Conservation (phyloP, 768 basidiomycete genomes). For the Rhodocollybia butyracea region DNA sequence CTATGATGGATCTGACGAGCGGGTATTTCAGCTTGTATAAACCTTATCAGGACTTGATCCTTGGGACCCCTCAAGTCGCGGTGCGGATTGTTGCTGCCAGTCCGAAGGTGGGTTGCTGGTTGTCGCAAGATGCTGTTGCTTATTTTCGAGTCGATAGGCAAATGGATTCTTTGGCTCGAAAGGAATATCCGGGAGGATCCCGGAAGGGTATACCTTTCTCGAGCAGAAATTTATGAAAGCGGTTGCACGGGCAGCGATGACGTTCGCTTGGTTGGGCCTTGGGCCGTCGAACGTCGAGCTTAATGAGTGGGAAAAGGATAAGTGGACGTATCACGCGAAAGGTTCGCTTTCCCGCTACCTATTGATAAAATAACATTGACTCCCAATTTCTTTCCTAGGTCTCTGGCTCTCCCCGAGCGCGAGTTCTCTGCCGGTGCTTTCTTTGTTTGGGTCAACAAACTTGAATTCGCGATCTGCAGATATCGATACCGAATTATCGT, state of each 20-base stretch:
- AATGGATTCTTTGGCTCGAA: slow-evolving; percentile 93
- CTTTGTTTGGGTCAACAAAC: slow-evolving; percentile 93
- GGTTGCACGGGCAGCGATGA: slow-evolving; percentile 44
- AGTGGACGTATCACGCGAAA: slow-evolving; percentile 99
- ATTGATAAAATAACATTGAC: not conserved
- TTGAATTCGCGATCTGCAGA: slow-evolving; percentile 88
- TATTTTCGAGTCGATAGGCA: slow-evolving; percentile 48
- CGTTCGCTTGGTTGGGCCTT: slow-evolving; percentile 27
- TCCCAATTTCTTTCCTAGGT: slow-evolving; percentile 40
- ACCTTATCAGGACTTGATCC: slow-evolving; percentile 71
- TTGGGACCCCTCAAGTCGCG: slow-evolving; percentile 51
- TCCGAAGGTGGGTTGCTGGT: slow-evolving; percentile 60
- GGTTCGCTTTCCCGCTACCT: slow-evolving; percentile 44
- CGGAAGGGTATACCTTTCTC: slow-evolving; percentile 89
- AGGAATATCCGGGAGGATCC: slow-evolving; percentile 90
- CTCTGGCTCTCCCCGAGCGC: slow-evolving; percentile 76
- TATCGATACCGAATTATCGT: slow-evolving; percentile 90
- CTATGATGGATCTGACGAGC: slow-evolving; percentile 80
- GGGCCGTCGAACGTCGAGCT: slow-evolving; percentile 57
- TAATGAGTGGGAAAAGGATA: slow-evolving; percentile 81
- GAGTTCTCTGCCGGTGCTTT: slow-evolving; percentile 55
- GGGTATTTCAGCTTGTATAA: slow-evolving; percentile 91
- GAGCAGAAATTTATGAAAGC: slow-evolving; percentile 82
- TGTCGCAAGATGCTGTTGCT: not conserved
- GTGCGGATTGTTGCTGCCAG: slow-evolving; percentile 81